These are phyloP conservation scores for Backusella macrospora DNA, from an alignment of 192 early-diverging fungal genomes.

Conservation along the genomic window DNA sequence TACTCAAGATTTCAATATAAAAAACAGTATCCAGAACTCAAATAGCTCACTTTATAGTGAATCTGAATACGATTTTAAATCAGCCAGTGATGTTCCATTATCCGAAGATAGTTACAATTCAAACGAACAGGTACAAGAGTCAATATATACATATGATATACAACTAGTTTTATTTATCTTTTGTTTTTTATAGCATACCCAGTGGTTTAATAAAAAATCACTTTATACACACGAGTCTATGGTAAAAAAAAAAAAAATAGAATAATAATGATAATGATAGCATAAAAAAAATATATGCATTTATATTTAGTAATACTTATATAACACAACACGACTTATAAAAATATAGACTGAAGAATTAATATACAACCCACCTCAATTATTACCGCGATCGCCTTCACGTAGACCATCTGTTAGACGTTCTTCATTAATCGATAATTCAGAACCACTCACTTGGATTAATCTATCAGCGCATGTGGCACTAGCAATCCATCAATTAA, in stretches of 20 bases:
- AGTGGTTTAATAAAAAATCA: slow-evolving; percentile 12
- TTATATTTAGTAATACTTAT: slow-evolving; percentile 9
- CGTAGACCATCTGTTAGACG: slow-evolving; percentile 20
- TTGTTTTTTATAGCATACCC: neutral
- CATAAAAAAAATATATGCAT: no score
- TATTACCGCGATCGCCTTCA: slow-evolving; percentile 24
- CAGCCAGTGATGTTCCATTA: slow-evolving; percentile 5
- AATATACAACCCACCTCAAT: slow-evolving; percentile 20
- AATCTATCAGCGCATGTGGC: slow-evolving; percentile 51
- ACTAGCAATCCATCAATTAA: slow-evolving; percentile 58
- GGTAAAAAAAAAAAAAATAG: slow-evolving; percentile 4
- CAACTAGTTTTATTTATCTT: neutral
- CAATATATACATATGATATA: neutral
- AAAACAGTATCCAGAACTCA: slow-evolving; percentile 31
- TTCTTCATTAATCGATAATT: slow-evolving; percentile 22
- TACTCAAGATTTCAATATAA: slow-evolving; percentile 7
- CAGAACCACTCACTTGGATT: slow-evolving; percentile 54
- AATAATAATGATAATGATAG: no score
- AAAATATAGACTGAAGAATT: neutral
- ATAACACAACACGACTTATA: neutral
- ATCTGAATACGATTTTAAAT: slow-evolving; percentile 10
- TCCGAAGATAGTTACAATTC: slow-evolving; percentile 8
- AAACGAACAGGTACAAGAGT: neutral
- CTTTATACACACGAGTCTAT: slow-evolving; percentile 9
- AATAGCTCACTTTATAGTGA: neutral